Evolutionary conservation across 2,329 filamentous ascomycete genomes (phyloP), one percentile per base, ranked within the genome.

Genomic region (Xylariaceae sp.): DNA sequence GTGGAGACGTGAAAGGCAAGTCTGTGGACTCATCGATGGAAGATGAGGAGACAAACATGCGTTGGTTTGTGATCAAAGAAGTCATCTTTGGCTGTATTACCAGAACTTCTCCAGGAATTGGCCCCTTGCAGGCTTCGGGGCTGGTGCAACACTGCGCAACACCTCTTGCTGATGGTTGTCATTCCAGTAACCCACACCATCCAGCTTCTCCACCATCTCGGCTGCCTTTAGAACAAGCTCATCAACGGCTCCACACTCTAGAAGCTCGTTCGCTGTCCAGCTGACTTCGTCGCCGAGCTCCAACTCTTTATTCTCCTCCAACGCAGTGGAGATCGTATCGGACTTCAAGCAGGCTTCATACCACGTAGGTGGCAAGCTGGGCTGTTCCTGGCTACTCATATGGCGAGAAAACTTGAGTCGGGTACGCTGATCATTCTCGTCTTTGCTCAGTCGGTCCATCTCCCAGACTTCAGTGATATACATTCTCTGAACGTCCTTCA

Each of bases 401-500:
- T 44, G 53, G 1, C 53, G 48, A 4, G 49, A 29, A 29, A 63
- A 64, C 1, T 33, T 47, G 16, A 66, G 26, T 1, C 44, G 53
- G 6, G 53, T 34, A 2, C 26, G 24, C 12, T 59, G 56, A 8
- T 56, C 43, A 7, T 24, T 31, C 6, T 50, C 36, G 1, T 3
- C 11, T 3, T 29, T 31, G 7, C 16, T 33, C 2, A 28, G 39
- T 14, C 31, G 43, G 23, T 39, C 41, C 67, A 71, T 67, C 7
- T 71, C 69, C 43, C 64, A 66, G 5, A 72, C 62, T 48, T 72
- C 67, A 16, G 53, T 60, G 28, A 73, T 61, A 36, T 72, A 64
- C 6, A 73, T 48, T 6, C 56, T 53, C 33, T 44, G 61, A 2
- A 49, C 53, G 24, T 58, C 33, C 28, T 31, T 36, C 2, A 6